These are phyloP conservation scores for Termitomyces sp. DNA, from an alignment of 768 basidiomycete genomes.

Conservation along the genomic window DNA sequence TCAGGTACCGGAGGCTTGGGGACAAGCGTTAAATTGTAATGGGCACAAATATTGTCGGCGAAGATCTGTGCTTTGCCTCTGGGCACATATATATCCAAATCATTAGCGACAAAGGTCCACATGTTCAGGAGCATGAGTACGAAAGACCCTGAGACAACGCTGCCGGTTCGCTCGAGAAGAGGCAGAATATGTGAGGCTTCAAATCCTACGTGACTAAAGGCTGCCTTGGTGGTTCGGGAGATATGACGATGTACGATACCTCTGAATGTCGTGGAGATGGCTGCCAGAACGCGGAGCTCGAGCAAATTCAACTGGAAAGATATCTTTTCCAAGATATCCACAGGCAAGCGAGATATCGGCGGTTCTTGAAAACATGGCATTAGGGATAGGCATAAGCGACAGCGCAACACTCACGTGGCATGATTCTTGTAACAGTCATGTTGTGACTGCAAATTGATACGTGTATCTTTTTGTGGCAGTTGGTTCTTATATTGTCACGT, in stretches of 20 bases:
- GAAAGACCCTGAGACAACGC: not conserved
- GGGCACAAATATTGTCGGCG: not conserved
- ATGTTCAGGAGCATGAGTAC: not conserved
- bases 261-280: not conserved
- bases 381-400: not conserved
- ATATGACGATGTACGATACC: not conserved
- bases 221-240: not conserved
- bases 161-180: not conserved
- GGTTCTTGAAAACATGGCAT: not conserved
- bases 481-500: too few relatives aligned
- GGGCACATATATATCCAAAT: conserved; percentile 1
- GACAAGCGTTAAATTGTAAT: not conserved
- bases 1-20: not conserved
- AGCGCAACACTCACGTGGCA: not conserved
- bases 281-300: not conserved
- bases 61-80: not conserved
- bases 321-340: not conserved
- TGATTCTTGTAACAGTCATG: not conserved
- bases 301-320: not conserved
- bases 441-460: too few relatives aligned
- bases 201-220: not conserved
- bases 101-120: not conserved
- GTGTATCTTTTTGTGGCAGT: too few relatives aligned
- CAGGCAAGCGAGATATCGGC: not conserved
- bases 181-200: not conserved